Base-by-base conservation (phyloP, 1,284 basidiomycete genomes). In the Anthracocystis walkeri region DNA sequence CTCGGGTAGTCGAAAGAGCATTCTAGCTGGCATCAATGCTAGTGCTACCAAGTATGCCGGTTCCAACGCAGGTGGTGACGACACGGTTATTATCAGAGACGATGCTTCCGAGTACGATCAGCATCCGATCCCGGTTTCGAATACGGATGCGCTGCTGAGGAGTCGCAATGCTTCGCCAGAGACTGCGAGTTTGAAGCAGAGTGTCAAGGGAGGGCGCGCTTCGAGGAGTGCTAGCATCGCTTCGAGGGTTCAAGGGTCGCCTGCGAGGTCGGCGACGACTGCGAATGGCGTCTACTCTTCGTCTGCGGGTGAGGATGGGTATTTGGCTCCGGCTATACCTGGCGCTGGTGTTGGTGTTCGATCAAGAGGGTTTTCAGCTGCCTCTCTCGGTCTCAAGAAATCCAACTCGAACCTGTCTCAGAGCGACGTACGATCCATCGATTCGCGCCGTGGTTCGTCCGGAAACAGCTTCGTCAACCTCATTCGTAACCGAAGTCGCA, bases 321-420 rank as follows among this genome's bases (percentile, higher is more conserved):
- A 65, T 20, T 49, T 69, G 20, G 62, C 58, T 4, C 62, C 72
- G 12, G 51, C 58, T 11, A 55, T 51, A n/a, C 46, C 50, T 14
- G 55, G 50, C 33, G 48, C 58, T 35, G 46, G 29, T 8, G 29
- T 44, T 21, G 46, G 29, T 16, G 49, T 25, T 11, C 60, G 35
- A 50, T 46, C 53, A 6, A 51, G 72, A 21, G 33, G 35, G 25
- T 65, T 62, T 35, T 68, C 65, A 1, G 60, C 66, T 16, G 57
- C 60, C n/a, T 62, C 58, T 29, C 51, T 69, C 33, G 61, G 58
- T 16, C 65, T 75, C 53, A 73, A 66, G 29, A 65, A 68, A 35
- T 73, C 69, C 74, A 65, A 59, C 51, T 77, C 75, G 16, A 75
- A 77, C 61, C 64, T 77, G 50, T 75, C 75, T 11, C 65, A 70